Base-by-base conservation (phyloP, 345 rosid genomes). In the Eucalyptus dawsonii region DNA sequence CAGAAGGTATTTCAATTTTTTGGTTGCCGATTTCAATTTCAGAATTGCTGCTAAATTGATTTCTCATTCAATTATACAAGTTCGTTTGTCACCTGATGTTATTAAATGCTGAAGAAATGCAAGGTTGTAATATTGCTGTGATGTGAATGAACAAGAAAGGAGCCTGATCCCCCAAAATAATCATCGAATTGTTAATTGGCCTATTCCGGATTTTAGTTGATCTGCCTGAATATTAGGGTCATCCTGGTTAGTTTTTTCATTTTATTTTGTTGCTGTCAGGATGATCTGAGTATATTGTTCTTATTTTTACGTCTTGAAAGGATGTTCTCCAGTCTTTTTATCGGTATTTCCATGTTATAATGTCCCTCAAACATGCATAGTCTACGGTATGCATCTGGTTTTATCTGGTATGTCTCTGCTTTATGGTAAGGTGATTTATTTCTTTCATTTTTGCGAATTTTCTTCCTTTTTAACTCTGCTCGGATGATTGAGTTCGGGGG, bases 1-100 rank as follows among this genome's bases (percentile, higher is more conserved):
- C 98, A 54, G 90, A 91, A 91, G 99, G 99, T 97, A 92, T 62
- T 53, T 90, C 24, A 27, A 88, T 65, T 12, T 31, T 83, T 90
- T 81, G 25, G 60, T 24, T 86, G n/a, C 37, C 3, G 3, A 29
- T 65, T 29, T 65, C 8, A 65, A 65, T 29, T 29, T 65, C 3
- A 3, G 9, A 29, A 29, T 51, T 51, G 56, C 56, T 51, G 56
- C 56, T 51, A 51, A 51, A 51, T 17, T 17, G 56, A 51, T 51
- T 51, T 51, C 22, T 51, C 56, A 29, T 29, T 65, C 17, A 29
- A 29, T 65, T 4, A 14, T 65, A 65, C 34, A 29, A 65, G 34
- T 86, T 16, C 51, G 21, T 11, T 49, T 49, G 10, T 47, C 60
- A 86, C 40, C 40, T 86, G 25, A 86, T n/a, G 40, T 50, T 86